phyloP scores from a whole-genome alignment of 345 rosid species.

The Populus davidiana region DNA sequence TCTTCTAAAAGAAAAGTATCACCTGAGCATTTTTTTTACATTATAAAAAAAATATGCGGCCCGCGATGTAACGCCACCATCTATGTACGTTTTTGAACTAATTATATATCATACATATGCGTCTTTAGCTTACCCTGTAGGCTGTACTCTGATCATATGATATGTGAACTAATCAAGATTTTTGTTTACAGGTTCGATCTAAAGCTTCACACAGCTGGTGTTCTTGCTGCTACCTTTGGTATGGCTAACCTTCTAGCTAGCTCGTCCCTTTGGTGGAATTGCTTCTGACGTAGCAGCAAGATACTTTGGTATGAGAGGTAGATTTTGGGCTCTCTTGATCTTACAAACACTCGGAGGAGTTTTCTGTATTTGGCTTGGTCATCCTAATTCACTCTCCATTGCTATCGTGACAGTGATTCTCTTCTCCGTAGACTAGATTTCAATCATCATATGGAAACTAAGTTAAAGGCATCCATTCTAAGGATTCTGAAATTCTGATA shows the following conservation, averaged over 20 bases:
- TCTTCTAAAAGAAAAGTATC: too few relatives aligned
- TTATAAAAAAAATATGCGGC: too few relatives aligned
- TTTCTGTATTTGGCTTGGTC: conserved; percentile 79
- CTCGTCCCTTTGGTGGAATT: conserved; percentile 80
- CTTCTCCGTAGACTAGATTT: conserved; percentile 36
- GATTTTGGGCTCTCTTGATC: conserved; percentile 70
- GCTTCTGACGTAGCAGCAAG: conserved; percentile 59
- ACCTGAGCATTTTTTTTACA: too few relatives aligned
- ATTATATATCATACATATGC: neutral
- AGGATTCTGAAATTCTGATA: neutral
- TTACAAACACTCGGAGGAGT: conserved; percentile 69
- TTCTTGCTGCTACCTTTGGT: conserved; percentile 75
- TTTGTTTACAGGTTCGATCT: conserved; percentile 45
- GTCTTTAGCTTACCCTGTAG: neutral
- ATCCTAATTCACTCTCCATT: conserved; percentile 57
- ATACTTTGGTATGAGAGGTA: conserved; percentile 75
- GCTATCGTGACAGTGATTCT: conserved; percentile 70
- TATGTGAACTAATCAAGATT: neutral
- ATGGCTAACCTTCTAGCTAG: conserved; percentile 67
- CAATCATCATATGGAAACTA: neutral
- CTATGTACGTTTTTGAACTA: neutral
- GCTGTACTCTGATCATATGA: neutral
- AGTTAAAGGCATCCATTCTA: neutral
- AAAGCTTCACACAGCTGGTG: conserved; percentile 69
- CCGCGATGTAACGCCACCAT: too few relatives aligned